Evolutionary conservation across 179 eudicot genomes (phyloP), one percentile per base, ranked within the genome.

Genomic region (Silene noctiflora): DNA sequence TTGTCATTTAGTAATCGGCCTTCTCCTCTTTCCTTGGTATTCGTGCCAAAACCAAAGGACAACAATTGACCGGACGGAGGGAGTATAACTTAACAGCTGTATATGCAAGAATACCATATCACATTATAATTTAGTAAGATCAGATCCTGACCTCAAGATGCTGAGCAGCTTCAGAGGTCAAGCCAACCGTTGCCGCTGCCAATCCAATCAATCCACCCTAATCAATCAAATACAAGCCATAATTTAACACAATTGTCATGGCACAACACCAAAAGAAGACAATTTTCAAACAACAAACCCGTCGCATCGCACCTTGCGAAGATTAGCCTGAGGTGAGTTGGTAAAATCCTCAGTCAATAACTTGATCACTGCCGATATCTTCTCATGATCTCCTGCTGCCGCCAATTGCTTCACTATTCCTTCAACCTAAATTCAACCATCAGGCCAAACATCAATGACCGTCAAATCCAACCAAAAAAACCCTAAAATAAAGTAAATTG

Each of bases 121-220:
- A 27, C n/a, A 31, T 31, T 6, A 29, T 25, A 56, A 13, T 25
- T 24, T 19, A 11, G n/a, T 12, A 71, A 67, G 46, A 59, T 6
- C 0, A 10, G 77, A 75, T 33, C 55, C 85, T 71, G 69, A 94
- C 99, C 89, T 95, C 99, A 33, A 95, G 96, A 93, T 95, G 98
- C 83, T 93, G 99, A n/a, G 97, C 84, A 13, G 99, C 99, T 75
- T 95, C 99, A 0, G 85, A 65, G 71, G 92, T 85, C 92, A 95
- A 87, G 75, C 97, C 99, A 78, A 95, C 99, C 6, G 99, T 95
- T 46, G 88, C 98, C 6, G 99, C 99, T 20, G 99, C 99, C 82
- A 95, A 81, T 73, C 99, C 99, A 39, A 95, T 95, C 87, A 95
- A 86, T 68, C 99, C 99, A 75, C 99, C 99, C 99, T 95, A 79